phyloP scores from a whole-genome alignment of 306 rosid genomes.

The Coriaria nepalensis region DNA sequence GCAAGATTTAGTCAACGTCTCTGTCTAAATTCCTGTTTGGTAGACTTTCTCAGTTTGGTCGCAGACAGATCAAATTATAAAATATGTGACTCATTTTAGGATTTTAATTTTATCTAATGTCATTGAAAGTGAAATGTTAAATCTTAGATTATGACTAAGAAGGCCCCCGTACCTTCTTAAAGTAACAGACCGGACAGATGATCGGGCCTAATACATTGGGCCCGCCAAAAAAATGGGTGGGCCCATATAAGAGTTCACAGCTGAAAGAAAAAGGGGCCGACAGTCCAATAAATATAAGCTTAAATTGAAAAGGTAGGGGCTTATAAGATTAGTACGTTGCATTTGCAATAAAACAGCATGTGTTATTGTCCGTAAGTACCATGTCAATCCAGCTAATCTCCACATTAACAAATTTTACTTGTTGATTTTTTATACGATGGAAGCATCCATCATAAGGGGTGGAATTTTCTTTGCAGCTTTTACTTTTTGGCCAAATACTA shows the following conservation, averaged over 20 bases:
- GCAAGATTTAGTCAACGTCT: conserved; percentile 4
- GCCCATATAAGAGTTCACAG: too few relatives aligned
- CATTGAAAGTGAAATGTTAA: neutral
- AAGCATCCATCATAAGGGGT: too few relatives aligned
- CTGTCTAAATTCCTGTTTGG: conserved; percentile 8
- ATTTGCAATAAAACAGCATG: neutral
- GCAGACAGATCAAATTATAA: neutral
- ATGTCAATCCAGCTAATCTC: too few relatives aligned
- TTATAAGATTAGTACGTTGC: neutral
- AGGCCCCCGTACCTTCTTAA: too few relatives aligned
- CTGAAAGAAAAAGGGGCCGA: neutral
- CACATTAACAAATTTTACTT: too few relatives aligned
- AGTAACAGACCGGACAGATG: too few relatives aligned
- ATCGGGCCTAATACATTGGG: too few relatives aligned
- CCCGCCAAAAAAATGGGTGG: too few relatives aligned
- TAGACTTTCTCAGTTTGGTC: conserved; percentile 3
- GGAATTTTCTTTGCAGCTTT: too few relatives aligned
- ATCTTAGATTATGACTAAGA: too few relatives aligned
- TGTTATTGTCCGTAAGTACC: neutral
- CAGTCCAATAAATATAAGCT: neutral
- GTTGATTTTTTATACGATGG: too few relatives aligned
- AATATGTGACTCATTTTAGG: neutral
- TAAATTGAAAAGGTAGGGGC: neutral
- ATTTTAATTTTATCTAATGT: neutral
- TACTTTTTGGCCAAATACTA: too few relatives aligned